Evolutionary conservation across 164 flowering plant genomes (phyloP).

Genomic region (Magnolia officinalis): DNA sequence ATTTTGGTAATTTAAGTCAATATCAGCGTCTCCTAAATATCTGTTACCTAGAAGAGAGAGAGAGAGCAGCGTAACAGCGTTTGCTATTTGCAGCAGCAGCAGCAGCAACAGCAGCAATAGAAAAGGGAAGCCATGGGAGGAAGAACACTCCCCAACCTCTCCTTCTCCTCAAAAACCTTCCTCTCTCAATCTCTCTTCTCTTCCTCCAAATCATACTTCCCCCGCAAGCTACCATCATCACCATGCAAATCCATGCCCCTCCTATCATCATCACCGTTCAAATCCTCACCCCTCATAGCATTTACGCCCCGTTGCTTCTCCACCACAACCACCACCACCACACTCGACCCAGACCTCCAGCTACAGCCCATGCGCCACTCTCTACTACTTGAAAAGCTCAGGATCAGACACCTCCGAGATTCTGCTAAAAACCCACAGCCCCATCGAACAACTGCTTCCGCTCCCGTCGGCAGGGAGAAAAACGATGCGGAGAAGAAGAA

Average conservation of each 20-base stretch:
- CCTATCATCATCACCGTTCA: neutral
- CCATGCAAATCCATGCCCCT: neutral
- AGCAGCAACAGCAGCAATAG: neutral
- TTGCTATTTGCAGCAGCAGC: neutral
- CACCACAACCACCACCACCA: constrained; percentile 28
- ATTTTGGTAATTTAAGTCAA: neutral
- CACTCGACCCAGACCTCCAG: constrained; percentile 21
- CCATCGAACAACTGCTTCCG: neutral
- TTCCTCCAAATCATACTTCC: constrained; percentile 18
- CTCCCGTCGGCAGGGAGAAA: constrained; percentile 9
- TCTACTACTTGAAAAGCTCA: constrained; percentile 65
- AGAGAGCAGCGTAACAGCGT: neutral
- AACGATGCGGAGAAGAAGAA: constrained; percentile 6
- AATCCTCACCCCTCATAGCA: constrained; percentile 16
- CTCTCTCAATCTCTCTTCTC: constrained; percentile 34
- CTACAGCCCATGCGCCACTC: constrained; percentile 55
- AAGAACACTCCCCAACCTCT: constrained; percentile 46
- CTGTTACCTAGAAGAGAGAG: neutral
- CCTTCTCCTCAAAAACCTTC: constrained; percentile 37
- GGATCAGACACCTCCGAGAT: constrained; percentile 73
- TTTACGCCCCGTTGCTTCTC: constrained; percentile 54
- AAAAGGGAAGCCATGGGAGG: constrained; percentile 37
- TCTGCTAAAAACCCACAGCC: constrained; percentile 25
- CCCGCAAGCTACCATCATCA: constrained; percentile 14
- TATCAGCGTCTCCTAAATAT: neutral